These are phyloP conservation scores for Allodekkera sacchari DNA, from an alignment of 805 yeast species.

Conservation along the genomic window DNA sequence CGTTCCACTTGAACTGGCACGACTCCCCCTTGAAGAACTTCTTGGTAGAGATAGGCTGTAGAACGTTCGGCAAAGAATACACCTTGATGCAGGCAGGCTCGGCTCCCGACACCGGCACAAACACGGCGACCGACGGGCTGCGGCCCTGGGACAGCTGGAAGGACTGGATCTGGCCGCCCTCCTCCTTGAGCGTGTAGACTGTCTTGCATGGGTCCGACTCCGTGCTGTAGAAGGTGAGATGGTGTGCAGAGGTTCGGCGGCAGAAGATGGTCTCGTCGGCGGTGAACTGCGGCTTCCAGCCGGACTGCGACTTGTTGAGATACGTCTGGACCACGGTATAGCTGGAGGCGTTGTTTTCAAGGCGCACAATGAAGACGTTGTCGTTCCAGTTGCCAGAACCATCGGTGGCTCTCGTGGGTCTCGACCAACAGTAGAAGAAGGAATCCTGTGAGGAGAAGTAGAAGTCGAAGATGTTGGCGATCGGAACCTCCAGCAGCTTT, in stretches of 20 bases:
- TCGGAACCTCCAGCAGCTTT: constrained; percentile 38
- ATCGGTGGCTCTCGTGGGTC: constrained; percentile 57
- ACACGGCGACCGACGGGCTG: constrained; percentile 84
- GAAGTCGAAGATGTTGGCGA: constrained; percentile 69
- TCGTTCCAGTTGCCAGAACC: constrained; percentile 68
- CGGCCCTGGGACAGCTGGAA: constrained; percentile 80
- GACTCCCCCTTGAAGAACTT: constrained; percentile 93
- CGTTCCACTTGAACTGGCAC: constrained; percentile 89
- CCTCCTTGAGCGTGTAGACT: constrained; percentile 49
- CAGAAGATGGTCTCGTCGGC: constrained; percentile 69
- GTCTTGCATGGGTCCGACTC: constrained; percentile 35
- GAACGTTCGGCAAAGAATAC: constrained; percentile 68
- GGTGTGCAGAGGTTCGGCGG: constrained; percentile 40
- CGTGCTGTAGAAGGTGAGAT: constrained; percentile 58
- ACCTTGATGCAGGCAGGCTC: constrained; percentile 86
- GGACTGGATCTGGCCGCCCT: constrained; percentile 34
- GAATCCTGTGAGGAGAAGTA: constrained; percentile 85
- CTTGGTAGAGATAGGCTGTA: constrained; percentile 75
- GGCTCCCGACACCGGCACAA: constrained; percentile 78
- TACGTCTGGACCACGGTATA: constrained; percentile 35
- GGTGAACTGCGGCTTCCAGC: constrained; percentile 91
- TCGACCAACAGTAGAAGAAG: constrained; percentile 81
- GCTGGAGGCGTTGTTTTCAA: constrained; percentile 21
- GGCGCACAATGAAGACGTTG: constrained; percentile 72
- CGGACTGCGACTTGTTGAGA: constrained; percentile 73